phyloP scores from a whole-genome alignment of 768 basidiomycete species.

The Vararia minispora region DNA sequence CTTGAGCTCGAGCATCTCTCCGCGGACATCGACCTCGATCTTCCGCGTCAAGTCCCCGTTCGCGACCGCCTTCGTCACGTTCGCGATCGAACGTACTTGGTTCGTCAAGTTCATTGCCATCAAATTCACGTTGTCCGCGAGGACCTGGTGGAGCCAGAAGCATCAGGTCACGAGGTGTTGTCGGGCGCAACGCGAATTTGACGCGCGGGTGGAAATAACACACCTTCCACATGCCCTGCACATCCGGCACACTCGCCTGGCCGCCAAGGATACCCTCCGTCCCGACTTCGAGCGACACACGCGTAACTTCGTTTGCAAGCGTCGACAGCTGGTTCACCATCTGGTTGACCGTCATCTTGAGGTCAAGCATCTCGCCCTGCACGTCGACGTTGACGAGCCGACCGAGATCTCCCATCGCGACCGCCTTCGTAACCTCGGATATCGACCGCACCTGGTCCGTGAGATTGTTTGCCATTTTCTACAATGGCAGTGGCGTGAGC shows the following conservation, averaged over 20 bases:
- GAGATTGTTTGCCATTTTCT: conserved; percentile 84
- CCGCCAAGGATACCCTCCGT: conserved; percentile 91
- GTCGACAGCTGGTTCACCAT: conserved; percentile 69
- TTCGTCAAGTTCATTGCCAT: conserved; percentile 89
- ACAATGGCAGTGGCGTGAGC: conserved; percentile 2
- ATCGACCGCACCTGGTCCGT: conserved; percentile 87
- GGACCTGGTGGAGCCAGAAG: too few relatives aligned
- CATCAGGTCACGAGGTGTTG: background rate
- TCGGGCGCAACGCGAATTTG: background rate
- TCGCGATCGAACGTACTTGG: conserved; percentile 85
- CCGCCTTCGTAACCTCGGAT: conserved; percentile 72
- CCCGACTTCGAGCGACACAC: conserved; percentile 87
- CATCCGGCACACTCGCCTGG: conserved; percentile 85
- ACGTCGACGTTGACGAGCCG: conserved; percentile 87
- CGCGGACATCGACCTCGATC: conserved; percentile 84
- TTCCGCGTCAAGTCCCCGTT: conserved; percentile 88
- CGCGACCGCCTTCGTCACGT: conserved; percentile 93
- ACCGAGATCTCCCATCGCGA: conserved; percentile 73
- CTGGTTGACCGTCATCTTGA: conserved; percentile 71
- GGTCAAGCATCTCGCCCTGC: conserved; percentile 86
- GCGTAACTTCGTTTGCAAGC: conserved; percentile 74
- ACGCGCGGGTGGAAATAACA: conserved; percentile 6
- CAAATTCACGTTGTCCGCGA: conserved; percentile 77
- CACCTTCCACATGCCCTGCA: conserved; percentile 92
- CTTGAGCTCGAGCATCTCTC: conserved; percentile 85